A percentile compares a stretch with the other conserved stretches of the same genome.
Evolutionary conservation across 2,329 filamentous ascomycete genomes (phyloP).

Genomic region (Monilinia vaccinii-corymbosi): DNA sequence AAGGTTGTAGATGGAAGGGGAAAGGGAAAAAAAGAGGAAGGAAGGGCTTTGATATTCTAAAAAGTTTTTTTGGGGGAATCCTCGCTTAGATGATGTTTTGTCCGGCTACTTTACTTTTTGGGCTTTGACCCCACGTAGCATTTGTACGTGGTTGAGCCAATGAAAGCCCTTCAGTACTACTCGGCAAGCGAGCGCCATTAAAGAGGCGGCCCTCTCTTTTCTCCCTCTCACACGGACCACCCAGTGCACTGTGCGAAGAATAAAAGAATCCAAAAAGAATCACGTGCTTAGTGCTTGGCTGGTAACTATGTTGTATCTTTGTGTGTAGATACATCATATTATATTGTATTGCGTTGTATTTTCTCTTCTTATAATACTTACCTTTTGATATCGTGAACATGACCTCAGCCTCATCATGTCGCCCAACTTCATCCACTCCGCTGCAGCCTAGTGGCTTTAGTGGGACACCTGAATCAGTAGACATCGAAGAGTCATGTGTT

Average conservation of each 20-base stretch:
- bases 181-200: no score
- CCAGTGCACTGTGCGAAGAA: no score
- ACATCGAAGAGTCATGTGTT: constrained; percentile 34
- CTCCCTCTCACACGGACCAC: no score
- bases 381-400: not conserved
- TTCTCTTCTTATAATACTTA: not conserved
- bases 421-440: not conserved
- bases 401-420: not conserved
- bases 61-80: constrained; percentile 6
- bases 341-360: no score
- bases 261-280: no score
- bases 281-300: no score
- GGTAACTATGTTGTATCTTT: no score
- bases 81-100: not conserved
- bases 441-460: constrained; percentile 1
- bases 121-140: no score
- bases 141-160: no score
- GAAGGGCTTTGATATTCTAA: not conserved
- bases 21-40: not conserved
- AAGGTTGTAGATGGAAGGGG: not conserved
- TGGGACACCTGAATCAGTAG: constrained; percentile 20
- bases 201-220: no score
- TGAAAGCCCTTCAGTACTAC: no score
- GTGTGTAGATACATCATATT: no score
- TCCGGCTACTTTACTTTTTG: not conserved